Conservation (phyloP, 2,329 filamentous ascomycete genomes). For the Kalaharituber pfeilii region DNA sequence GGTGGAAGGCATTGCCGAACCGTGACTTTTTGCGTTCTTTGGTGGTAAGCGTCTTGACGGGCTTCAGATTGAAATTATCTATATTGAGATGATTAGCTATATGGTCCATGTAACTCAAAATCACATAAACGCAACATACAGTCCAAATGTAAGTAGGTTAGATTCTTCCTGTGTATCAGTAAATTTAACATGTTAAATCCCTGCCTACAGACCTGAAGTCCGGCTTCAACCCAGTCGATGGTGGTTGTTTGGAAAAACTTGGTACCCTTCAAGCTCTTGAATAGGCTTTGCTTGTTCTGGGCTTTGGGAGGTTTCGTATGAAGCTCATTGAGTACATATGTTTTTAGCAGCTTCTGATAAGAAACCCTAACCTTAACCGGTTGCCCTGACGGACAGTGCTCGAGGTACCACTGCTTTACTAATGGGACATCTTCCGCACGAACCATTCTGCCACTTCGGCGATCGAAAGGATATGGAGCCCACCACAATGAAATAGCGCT, state of each 20-base stretch:
- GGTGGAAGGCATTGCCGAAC: slow-evolving; percentile 95
- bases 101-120: slow-evolving; percentile 2
- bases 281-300: slow-evolving; percentile 80
- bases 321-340: slow-evolving; percentile 85
- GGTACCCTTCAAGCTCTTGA: slow-evolving; percentile 79
- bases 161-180: slow-evolving; percentile 91
- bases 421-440: slow-evolving; percentile 90
- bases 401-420: slow-evolving; percentile 96
- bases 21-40: slow-evolving; percentile 99
- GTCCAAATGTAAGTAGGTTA: slow-evolving; percentile 94
- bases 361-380: slow-evolving; percentile 96
- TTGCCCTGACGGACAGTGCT: slow-evolving; percentile 78
- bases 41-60: slow-evolving; percentile 93
- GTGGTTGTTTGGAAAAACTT: slow-evolving; percentile 99
- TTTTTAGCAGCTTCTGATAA: slow-evolving; percentile 94
- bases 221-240: slow-evolving; percentile 98
- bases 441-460: slow-evolving; percentile 87
- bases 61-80: slow-evolving; percentile 96
- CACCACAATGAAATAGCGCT: slow-evolving; percentile 92
- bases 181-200: slow-evolving; percentile 99
- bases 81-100: neutral
- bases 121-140: slow-evolving; percentile 30
- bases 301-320: slow-evolving; percentile 94
- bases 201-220: slow-evolving; percentile 91
- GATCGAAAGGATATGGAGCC: slow-evolving; percentile 92